A percentile compares a stretch with the other conserved stretches of the same genome.
These are phyloP conservation scores for Phytopythium aichiense DNA, from an alignment of 352 stramenopile genomes.

Conservation along the genomic window DNA sequence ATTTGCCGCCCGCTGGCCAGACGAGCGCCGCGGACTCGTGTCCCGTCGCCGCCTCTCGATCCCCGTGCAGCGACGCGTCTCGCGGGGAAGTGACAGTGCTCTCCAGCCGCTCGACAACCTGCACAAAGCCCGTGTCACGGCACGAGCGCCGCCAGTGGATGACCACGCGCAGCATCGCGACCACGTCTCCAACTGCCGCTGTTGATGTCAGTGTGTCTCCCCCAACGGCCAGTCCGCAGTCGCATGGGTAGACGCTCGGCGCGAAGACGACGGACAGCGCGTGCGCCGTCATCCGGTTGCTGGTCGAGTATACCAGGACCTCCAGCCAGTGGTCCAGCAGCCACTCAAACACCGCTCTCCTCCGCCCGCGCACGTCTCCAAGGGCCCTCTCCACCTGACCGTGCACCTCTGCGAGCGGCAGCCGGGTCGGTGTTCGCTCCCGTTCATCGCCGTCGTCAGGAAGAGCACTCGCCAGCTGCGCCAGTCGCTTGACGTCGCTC, in stretches of 20 bases:
- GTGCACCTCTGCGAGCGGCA: constrained; percentile 6
- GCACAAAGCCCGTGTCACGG: not conserved
- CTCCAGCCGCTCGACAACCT: not conserved
- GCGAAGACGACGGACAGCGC: constrained; percentile 52
- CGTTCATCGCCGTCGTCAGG: constrained; percentile 6
- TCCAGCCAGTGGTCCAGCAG: constrained; percentile 68
- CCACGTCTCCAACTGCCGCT: constrained; percentile 16
- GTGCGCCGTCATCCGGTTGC: constrained; percentile 52
- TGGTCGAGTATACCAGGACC: constrained; percentile 23
- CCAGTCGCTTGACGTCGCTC: not conserved
- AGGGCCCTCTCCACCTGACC: not conserved
- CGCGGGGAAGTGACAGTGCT: not conserved
- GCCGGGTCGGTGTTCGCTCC: not conserved
- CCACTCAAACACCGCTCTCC: constrained; percentile 41
- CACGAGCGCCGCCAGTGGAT: constrained; percentile 29
- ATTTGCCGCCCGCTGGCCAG: not conserved
- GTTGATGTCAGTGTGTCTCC: not conserved
- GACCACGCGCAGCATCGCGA: constrained; percentile 35
- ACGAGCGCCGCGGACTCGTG: not conserved
- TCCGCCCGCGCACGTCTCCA: not conserved
- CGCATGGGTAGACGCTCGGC: constrained; percentile 45
- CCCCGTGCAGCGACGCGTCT: not conserved
- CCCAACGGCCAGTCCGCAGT: too few relatives aligned
- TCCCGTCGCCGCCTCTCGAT: not conserved
- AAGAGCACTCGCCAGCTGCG: constrained; percentile 18